Conservation (phyloP, 768 basidiomycete species). For the Suillus plorans region DNA sequence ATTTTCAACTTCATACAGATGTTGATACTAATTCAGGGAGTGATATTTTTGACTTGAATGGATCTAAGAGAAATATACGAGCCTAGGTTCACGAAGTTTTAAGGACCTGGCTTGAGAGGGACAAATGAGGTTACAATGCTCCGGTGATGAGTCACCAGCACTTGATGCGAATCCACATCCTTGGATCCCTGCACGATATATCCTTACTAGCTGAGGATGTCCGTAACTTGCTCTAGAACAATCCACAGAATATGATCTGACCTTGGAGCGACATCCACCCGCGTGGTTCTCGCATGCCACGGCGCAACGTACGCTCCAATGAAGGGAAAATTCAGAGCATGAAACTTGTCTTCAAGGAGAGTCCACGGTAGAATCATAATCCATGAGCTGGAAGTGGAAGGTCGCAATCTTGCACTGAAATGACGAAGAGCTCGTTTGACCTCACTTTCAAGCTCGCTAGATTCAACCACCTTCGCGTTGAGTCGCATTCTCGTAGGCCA, state of each 20-base stretch:
- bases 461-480: not conserved
- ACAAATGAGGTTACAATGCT: not conserved
- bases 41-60: not conserved
- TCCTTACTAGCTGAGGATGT: not conserved
- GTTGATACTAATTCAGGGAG: not conserved
- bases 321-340: no score
- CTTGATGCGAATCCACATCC: not conserved
- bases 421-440: not conserved
- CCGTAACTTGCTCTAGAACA: not conserved
- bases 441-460: not conserved
- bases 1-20: not conserved
- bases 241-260: no score
- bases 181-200: not conserved
- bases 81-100: not conserved
- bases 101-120: not conserved
- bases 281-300: no score
- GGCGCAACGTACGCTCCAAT: no score
- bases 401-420: slow-evolving; percentile 7
- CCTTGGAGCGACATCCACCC: no score
- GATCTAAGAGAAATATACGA: not conserved
- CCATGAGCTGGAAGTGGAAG: slow-evolving; percentile 21
- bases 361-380: no score
- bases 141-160: not conserved
- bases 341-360: no score
- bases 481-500: not conserved